These are phyloP conservation scores for Fusarium buxicola DNA, from an alignment of 2,329 filamentous ascomycete genomes.

Conservation along the genomic window DNA sequence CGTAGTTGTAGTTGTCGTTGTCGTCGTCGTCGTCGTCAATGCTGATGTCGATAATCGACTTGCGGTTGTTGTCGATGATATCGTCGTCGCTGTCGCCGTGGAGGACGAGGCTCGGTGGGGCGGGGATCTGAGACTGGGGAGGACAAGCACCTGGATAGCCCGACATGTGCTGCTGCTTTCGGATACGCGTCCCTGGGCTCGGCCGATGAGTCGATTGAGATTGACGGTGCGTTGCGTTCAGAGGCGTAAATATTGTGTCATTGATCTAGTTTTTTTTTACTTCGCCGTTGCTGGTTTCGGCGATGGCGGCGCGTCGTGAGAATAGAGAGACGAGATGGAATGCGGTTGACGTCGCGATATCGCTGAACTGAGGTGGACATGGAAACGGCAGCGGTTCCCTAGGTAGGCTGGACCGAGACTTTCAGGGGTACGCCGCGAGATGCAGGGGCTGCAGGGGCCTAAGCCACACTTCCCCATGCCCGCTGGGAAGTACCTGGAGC, in stretches of 20 bases:
- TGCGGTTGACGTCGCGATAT: conserved; percentile 37
- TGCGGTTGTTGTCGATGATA: conserved; percentile 8
- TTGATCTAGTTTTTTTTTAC: conserved; percentile 21
- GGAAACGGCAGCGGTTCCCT: no score
- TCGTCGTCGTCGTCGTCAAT: conserved; percentile 13
- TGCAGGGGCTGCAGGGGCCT: conserved; percentile 29
- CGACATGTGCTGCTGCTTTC: conserved; percentile 40
- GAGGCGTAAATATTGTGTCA: conserved; percentile 7
- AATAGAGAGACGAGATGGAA: conserved; percentile 26
- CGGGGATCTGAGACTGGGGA: conserved; percentile 31
- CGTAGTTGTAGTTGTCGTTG: neutral
- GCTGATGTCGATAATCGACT: conserved; percentile 19
- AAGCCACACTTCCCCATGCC: conserved; percentile 37
- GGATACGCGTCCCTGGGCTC: conserved; percentile 30
- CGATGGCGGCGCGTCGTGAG: conserved; percentile 26
- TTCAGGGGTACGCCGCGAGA: conserved; percentile 38
- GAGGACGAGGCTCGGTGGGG: conserved; percentile 44
- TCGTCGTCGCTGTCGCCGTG: conserved; percentile 39
- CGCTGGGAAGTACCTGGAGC: conserved; percentile 1
- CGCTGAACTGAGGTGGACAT: conserved; percentile 27
- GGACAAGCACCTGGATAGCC: conserved; percentile 38
- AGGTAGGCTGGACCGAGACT: conserved; percentile 15
- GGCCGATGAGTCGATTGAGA: conserved; percentile 15
- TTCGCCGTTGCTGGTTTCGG: conserved; percentile 25
- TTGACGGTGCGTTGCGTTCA: conserved; percentile 9